A percentile compares a stretch with the other conserved stretches of the same genome.
Evolutionary conservation across 257 asterid genomes (phyloP).

Genomic region (Nyctanthes arbortristis): DNA sequence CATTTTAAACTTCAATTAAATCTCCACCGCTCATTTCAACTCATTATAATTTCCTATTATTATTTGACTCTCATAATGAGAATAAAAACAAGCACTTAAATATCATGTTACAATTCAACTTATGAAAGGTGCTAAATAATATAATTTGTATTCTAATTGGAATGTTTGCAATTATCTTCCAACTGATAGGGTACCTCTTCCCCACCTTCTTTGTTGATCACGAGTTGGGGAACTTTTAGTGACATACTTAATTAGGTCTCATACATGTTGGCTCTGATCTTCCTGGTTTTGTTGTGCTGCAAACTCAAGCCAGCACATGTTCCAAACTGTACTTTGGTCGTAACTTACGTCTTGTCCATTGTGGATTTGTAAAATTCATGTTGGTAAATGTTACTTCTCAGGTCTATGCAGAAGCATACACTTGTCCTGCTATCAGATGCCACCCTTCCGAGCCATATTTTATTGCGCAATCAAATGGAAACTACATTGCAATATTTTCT

Average conservation of each 20-base stretch:
- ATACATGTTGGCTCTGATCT: background rate
- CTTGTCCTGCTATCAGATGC: constrained; percentile 72
- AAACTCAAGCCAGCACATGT: background rate
- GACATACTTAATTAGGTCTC: background rate
- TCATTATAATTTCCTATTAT: too few relatives aligned
- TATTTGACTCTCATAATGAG: too few relatives aligned
- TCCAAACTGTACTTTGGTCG: background rate
- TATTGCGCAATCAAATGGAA: constrained; percentile 89
- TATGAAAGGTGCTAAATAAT: too few relatives aligned
- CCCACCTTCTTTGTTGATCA: too few relatives aligned
- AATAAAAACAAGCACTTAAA: too few relatives aligned
- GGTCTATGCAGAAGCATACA: constrained; percentile 90
- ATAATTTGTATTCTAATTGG: too few relatives aligned
- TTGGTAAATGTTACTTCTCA: constrained; percentile 24
- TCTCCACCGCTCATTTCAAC: too few relatives aligned
- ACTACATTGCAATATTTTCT: constrained; percentile 85
- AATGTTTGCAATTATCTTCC: too few relatives aligned
- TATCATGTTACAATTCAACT: too few relatives aligned
- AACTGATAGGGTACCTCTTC: too few relatives aligned
- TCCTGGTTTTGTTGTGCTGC: constrained; percentile 1
- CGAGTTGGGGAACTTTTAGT: too few relatives aligned
- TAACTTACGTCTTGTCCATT: background rate
- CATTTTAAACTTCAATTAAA: too few relatives aligned
- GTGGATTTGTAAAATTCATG: background rate
- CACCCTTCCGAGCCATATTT: constrained; percentile 87